Conservation (phyloP, 1,139 yeast species). For the Hyphopichia buzzinii region DNA sequence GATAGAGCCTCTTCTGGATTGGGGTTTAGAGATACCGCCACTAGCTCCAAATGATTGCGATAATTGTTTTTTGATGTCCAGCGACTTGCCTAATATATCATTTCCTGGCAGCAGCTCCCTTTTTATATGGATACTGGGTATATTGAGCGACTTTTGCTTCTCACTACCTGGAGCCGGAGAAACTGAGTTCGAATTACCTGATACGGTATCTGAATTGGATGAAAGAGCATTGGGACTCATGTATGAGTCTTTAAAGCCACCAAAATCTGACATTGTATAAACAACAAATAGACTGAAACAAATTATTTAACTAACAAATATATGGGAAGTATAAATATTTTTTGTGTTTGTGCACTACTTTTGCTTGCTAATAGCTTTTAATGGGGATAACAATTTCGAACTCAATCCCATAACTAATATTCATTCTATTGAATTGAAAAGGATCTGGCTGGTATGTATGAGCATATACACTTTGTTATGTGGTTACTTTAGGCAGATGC, state of each 20-base stretch:
- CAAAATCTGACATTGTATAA: constrained; percentile 18
- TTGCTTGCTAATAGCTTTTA: too few species aligned
- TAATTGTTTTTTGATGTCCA: constrained; percentile 41
- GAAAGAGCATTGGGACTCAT: constrained; percentile 14
- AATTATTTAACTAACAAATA: too few species aligned
- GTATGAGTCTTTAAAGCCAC: constrained; percentile 23
- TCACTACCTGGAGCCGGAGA: constrained; percentile 15
- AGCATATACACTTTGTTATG: not conserved
- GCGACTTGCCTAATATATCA: constrained; percentile 28
- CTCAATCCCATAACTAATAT: too few species aligned
- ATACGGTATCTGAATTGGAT: constrained; percentile 17
- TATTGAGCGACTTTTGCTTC: constrained; percentile 18
- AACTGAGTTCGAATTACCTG: constrained; percentile 16
- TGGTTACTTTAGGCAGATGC: too few species aligned
- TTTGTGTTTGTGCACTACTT: too few species aligned
- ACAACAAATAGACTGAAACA: constrained; percentile 1
- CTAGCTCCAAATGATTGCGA: constrained; percentile 36
- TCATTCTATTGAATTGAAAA: not conserved
- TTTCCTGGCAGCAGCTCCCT: constrained; percentile 21
- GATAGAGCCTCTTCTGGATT: constrained; percentile 37
- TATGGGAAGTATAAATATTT: too few species aligned
- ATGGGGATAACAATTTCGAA: too few species aligned
- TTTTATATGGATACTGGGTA: constrained; percentile 29
- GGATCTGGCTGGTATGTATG: constrained; percentile 3
- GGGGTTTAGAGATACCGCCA: constrained; percentile 41